Evolutionary conservation across 176 grass and related monocot genomes (phyloP).

Genomic region (Ensete glaucum): DNA sequence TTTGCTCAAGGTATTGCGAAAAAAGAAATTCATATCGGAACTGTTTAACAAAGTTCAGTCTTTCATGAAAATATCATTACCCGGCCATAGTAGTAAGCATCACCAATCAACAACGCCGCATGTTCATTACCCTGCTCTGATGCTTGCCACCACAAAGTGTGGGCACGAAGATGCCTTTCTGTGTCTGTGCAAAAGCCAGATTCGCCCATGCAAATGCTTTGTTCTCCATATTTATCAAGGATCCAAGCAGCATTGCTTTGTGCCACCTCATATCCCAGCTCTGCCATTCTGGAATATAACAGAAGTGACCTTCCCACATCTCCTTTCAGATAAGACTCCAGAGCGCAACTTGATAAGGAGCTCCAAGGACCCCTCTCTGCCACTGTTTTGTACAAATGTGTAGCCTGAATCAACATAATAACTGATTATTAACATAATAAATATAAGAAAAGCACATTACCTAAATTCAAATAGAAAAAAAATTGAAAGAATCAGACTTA

Average conservation of each 20-base stretch:
- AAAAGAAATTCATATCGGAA: background rate
- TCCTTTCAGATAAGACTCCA: constrained; percentile 96
- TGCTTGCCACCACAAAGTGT: constrained; percentile 99
- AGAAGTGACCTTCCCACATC: constrained; percentile 89
- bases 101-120: constrained; percentile 94
- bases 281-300: constrained; percentile 96
- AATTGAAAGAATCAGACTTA: background rate
- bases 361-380: constrained; percentile 97
- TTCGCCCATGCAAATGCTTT: constrained; percentile 95
- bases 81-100: constrained; percentile 97
- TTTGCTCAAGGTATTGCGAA: too few relatives aligned
- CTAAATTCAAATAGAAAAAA: background rate
- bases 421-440: background rate
- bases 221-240: constrained; percentile 80
- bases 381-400: constrained; percentile 83
- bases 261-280: constrained; percentile 94
- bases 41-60: background rate
- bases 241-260: constrained; percentile 99
- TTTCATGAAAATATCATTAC: constrained; percentile 38
- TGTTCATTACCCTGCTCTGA: constrained; percentile 99
- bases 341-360: constrained; percentile 86
- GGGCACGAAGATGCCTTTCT: constrained; percentile 82
- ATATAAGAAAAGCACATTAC: background rate
- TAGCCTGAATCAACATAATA: constrained; percentile 45
- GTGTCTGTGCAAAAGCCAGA: constrained; percentile 75